A percentile compares a stretch with the other conserved stretches of the same genome.
These are phyloP conservation scores for Candida loeiensis DNA, from an alignment of 805 yeast genomes.

Conservation along the genomic window DNA sequence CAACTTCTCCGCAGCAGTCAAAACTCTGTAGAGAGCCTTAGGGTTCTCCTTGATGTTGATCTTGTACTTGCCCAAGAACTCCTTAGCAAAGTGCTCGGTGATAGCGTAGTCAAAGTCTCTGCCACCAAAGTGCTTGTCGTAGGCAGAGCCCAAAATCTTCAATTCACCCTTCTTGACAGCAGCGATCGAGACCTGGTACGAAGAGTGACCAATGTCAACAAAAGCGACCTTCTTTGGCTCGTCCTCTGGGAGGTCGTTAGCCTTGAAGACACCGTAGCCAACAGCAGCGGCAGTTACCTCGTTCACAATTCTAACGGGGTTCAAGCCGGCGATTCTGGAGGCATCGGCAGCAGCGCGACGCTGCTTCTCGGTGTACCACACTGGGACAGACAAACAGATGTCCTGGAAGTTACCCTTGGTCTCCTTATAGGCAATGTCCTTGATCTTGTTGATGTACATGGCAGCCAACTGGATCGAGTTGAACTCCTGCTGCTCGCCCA, in stretches of 20 bases:
- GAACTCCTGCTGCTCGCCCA: constrained; percentile 74
- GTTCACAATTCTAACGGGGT: constrained; percentile 97
- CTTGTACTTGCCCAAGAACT: constrained; percentile 87
- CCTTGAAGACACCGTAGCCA: constrained; percentile 97
- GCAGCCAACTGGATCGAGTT: constrained; percentile 89
- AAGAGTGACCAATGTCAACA: constrained; percentile 95
- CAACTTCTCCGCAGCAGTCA: constrained; percentile 86
- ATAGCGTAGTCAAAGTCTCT: constrained; percentile 93
- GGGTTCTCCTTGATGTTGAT: constrained; percentile 88
- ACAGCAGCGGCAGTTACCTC: constrained; percentile 99
- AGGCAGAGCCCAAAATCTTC: constrained; percentile 87
- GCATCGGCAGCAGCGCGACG: constrained; percentile 97
- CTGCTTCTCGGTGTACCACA: constrained; percentile 95
- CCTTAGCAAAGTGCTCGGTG: constrained; percentile 91
- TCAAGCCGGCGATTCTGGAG: constrained; percentile 90
- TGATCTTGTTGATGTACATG: constrained; percentile 90
- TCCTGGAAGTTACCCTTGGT: constrained; percentile 79
- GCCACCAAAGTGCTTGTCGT: constrained; percentile 97
- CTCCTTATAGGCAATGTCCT: constrained; percentile 74
- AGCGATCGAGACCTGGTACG: constrained; percentile 85
- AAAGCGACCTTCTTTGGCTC: constrained; percentile 87
- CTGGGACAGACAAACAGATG: constrained; percentile 92
- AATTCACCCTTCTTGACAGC: constrained; percentile 95
- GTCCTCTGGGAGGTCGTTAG: constrained; percentile 89
- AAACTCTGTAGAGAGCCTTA: constrained; percentile 91